Conservation (phyloP, 2,329 filamentous ascomycete genomes). For the Thelonectria rubi region DNA sequence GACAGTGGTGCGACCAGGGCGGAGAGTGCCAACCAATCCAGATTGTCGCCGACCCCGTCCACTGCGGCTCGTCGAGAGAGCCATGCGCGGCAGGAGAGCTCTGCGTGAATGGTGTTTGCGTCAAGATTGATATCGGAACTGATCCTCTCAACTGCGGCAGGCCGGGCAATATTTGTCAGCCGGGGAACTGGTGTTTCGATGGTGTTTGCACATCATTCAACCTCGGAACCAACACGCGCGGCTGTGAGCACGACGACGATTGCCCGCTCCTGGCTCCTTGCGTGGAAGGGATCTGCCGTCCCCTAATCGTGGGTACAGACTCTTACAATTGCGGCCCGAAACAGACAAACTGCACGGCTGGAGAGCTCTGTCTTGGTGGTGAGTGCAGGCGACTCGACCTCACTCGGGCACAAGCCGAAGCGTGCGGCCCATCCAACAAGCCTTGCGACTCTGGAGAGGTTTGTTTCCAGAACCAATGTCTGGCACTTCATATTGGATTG, state of each 20-base stretch:
- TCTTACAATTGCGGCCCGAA: slow-evolving; percentile 23
- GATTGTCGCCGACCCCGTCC: slow-evolving; percentile 21
- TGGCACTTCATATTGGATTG: slow-evolving; percentile 23
- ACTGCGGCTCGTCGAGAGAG: slow-evolving; percentile 15
- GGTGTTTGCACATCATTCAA: slow-evolving; percentile 22
- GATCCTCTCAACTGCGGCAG: slow-evolving; percentile 21
- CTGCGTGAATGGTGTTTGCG: slow-evolving; percentile 25
- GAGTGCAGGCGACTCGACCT: slow-evolving; percentile 20
- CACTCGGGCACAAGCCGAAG: slow-evolving; percentile 11
- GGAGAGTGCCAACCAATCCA: slow-evolving; percentile 27
- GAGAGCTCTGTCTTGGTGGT: slow-evolving; percentile 20
- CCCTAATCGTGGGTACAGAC: slow-evolving; percentile 20
- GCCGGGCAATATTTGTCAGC: slow-evolving; percentile 9
- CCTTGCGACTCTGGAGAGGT: slow-evolving; percentile 23
- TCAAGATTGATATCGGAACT: slow-evolving; percentile 26
- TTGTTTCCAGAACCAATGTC: slow-evolving; percentile 16
- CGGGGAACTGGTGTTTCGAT: slow-evolving; percentile 28
- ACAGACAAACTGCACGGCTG: slow-evolving; percentile 19
- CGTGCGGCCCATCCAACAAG: slow-evolving; percentile 18
- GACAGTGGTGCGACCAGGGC: slow-evolving; percentile 25
- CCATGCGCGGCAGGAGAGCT: slow-evolving; percentile 22
- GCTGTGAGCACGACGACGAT: slow-evolving; percentile 12
- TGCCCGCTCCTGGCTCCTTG: slow-evolving; percentile 18
- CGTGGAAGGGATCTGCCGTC: slow-evolving; percentile 19
- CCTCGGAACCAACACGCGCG: slow-evolving; percentile 22